Conservation (phyloP, 495 filamentous ascomycete genomes). For the Neurospora sp. region DNA sequence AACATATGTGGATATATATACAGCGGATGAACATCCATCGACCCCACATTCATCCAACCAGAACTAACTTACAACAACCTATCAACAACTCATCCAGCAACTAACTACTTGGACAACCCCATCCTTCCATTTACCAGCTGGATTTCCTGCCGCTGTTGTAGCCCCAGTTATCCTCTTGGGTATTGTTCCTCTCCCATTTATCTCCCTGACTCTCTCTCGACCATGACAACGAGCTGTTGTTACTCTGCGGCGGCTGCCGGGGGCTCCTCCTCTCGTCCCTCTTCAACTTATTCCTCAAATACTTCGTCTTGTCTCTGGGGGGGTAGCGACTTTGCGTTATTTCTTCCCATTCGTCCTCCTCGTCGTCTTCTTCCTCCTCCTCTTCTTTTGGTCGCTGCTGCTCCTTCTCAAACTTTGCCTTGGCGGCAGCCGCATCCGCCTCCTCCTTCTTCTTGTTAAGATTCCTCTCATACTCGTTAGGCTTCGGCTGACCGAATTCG, state of each 20-base stretch:
- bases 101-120: not conserved
- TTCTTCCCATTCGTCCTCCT: not conserved
- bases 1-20: not conserved
- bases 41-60: not conserved
- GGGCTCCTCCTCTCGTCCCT: not conserved
- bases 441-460: not conserved
- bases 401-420: not conserved
- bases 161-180: not conserved
- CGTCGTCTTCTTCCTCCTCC: not conserved
- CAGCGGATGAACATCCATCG: not conserved
- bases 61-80: not conserved
- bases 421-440: not conserved
- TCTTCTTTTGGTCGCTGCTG: not conserved
- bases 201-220: not conserved
- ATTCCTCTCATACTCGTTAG: not conserved
- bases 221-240: not conserved
- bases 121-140: not conserved
- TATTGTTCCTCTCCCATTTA: not conserved
- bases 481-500: not conserved
- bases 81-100: not conserved
- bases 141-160: not conserved
- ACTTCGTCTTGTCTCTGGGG: not conserved
- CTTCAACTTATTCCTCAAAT: not conserved
- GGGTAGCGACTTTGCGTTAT: not conserved
- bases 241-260: not conserved